Conservation (phyloP, 2,329 filamentous ascomycete species). For the Teratosphaeria nubilosa region DNA sequence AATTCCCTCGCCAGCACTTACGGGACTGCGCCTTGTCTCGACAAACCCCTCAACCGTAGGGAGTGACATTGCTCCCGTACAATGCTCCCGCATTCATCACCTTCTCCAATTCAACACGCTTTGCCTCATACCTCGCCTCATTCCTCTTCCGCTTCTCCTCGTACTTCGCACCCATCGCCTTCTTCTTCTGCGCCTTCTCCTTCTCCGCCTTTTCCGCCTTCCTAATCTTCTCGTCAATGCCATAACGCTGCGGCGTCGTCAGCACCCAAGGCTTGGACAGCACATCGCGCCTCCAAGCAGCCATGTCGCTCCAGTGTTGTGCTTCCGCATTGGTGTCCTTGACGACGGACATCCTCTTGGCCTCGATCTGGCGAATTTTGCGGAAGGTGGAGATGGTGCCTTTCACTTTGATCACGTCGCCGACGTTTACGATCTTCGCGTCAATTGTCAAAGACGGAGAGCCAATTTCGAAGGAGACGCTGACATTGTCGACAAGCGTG, state of each 20-base stretch:
- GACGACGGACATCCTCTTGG: conserved; percentile 43
- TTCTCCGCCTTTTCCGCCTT: conserved; percentile 22
- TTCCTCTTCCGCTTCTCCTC: conserved; percentile 23
- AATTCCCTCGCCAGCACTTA: background rate
- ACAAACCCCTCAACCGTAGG: conserved; percentile 2
- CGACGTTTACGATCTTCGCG: conserved; percentile 30
- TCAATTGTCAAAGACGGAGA: conserved; percentile 36
- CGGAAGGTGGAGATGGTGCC: conserved; percentile 46
- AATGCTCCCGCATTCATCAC: conserved; percentile 33
- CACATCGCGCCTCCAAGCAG: conserved; percentile 39
- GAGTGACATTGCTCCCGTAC: conserved; percentile 14
- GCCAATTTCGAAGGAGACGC: conserved; percentile 27
- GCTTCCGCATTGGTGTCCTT: conserved; percentile 46
- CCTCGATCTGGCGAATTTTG: conserved; percentile 40
- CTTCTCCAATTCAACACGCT: conserved; percentile 30
- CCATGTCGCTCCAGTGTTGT: conserved; percentile 41
- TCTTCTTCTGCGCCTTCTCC: conserved; percentile 25
- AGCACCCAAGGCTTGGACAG: conserved; percentile 46
- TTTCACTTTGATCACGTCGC: conserved; percentile 46
- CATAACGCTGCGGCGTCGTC: conserved; percentile 31
- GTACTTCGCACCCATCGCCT: conserved; percentile 27
- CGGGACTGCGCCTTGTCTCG: background rate
- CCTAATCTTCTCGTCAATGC: conserved; percentile 29
- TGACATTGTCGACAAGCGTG: conserved; percentile 29
- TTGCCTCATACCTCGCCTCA: conserved; percentile 29